Percentiles rank a stretch among this genome's conserved stretches.
Evolutionary conservation across 495 filamentous ascomycete species (phyloP).

Genomic region (Penicillium angulare): DNA sequence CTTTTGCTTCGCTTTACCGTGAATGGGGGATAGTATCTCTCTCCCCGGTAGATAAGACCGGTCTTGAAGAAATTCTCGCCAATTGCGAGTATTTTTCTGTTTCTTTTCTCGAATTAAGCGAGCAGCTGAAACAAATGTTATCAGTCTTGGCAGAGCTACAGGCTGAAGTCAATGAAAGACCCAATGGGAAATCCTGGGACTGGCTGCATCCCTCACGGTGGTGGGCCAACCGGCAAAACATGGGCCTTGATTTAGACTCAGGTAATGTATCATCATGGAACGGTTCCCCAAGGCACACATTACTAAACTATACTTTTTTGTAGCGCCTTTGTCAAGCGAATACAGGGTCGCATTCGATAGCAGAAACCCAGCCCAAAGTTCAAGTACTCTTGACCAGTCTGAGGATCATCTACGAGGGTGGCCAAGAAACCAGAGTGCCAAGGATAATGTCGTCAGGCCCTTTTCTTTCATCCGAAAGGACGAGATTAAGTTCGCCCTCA

Average conservation of each 20-base stretch:
- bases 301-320: too few species aligned
- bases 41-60: conserved; percentile 72
- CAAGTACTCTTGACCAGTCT: too few species aligned
- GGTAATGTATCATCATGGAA: background rate
- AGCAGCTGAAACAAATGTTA: conserved; percentile 82
- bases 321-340: too few species aligned
- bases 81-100: conserved; percentile 95
- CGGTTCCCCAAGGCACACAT: too few species aligned
- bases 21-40: conserved; percentile 65
- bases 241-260: conserved; percentile 10
- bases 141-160: conserved; percentile 82
- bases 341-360: too few species aligned
- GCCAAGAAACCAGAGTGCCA: conserved; percentile 25
- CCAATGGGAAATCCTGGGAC: conserved; percentile 65
- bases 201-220: conserved; percentile 92
- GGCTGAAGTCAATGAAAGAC: conserved; percentile 56
- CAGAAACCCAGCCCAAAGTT: too few species aligned
- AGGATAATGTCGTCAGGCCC: conserved; percentile 43
- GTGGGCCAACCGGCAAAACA: conserved; percentile 32
- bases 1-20: conserved; percentile 74
- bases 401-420: too few species aligned
- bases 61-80: conserved; percentile 93
- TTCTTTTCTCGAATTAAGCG: conserved; percentile 81
- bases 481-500: conserved; percentile 78
- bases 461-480: conserved; percentile 60